phyloP scores from a whole-genome alignment of 306 rosid species.

The Pyrus betulifolia region DNA sequence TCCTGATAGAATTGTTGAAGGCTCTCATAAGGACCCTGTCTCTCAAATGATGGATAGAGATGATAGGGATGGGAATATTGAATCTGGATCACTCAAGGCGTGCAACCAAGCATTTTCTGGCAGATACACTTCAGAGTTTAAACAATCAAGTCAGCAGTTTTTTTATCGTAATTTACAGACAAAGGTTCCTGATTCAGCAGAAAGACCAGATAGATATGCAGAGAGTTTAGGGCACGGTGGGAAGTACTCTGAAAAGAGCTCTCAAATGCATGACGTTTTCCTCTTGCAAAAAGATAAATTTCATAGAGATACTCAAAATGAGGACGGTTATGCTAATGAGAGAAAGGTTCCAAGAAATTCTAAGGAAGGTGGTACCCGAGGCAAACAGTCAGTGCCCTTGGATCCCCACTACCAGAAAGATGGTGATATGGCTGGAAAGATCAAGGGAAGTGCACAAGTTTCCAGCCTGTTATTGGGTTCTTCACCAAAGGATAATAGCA shows the following conservation, averaged over 20 bases:
- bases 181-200: slow-evolving; percentile 44
- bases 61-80: slow-evolving; percentile 53
- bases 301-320: slow-evolving; percentile 43
- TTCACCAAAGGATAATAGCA: slow-evolving; percentile 45
- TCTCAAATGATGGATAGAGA: slow-evolving; percentile 34
- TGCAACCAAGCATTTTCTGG: slow-evolving; percentile 42
- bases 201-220: slow-evolving; percentile 43
- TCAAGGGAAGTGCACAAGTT: slow-evolving; percentile 47
- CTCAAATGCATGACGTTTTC: slow-evolving; percentile 36
- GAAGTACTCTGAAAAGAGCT: slow-evolving; percentile 53
- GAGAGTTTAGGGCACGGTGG: slow-evolving; percentile 43
- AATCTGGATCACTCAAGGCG: slow-evolving; percentile 50
- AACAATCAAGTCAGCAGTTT: slow-evolving; percentile 47
- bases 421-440: slow-evolving; percentile 46
- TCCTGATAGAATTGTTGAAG: slow-evolving; percentile 49
- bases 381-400: slow-evolving; percentile 35
- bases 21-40: slow-evolving; percentile 36
- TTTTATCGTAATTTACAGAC: slow-evolving; percentile 41
- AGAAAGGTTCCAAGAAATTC: slow-evolving; percentile 51
- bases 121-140: slow-evolving; percentile 52
- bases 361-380: slow-evolving; percentile 51
- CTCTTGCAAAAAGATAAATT: slow-evolving; percentile 40
- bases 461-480: slow-evolving; percentile 32
- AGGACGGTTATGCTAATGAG: slow-evolving; percentile 37
- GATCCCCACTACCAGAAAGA: slow-evolving; percentile 54